A percentile compares a stretch with the other conserved stretches of the same genome.
These are phyloP conservation scores for Phytophthora colocasiae DNA, from an alignment of 352 stramenopile genomes.

Conservation along the genomic window DNA sequence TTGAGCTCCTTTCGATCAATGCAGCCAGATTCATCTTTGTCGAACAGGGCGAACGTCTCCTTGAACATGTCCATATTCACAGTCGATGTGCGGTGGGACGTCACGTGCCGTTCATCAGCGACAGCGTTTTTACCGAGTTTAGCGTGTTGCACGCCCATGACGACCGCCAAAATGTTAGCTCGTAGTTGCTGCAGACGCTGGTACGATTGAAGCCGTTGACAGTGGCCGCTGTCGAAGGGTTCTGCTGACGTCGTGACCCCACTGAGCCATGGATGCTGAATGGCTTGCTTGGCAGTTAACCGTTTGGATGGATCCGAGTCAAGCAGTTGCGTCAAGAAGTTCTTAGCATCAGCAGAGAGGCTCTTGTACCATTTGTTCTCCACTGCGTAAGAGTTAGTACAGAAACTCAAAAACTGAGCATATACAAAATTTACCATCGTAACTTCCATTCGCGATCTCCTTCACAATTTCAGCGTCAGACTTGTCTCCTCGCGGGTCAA, in stretches of 20 bases:
- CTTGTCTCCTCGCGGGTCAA: slow-evolving; percentile 73
- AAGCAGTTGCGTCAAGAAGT: slow-evolving; percentile 63
- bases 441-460: slow-evolving; percentile 59
- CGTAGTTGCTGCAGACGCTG: slow-evolving; percentile 75
- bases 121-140: slow-evolving; percentile 48
- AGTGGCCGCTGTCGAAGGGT: slow-evolving; percentile 57
- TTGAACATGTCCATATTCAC: slow-evolving; percentile 88
- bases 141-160: slow-evolving; percentile 70
- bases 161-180: slow-evolving; percentile 78
- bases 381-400: slow-evolving; percentile 35
- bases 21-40: slow-evolving; percentile 78
- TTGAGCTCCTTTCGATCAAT: slow-evolving; percentile 73
- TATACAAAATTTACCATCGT: slow-evolving; percentile 53
- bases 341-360: slow-evolving; percentile 66
- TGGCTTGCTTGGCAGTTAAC: slow-evolving; percentile 60
- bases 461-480: slow-evolving; percentile 79
- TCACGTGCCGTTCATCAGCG: slow-evolving; percentile 20
- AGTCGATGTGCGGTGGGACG: slow-evolving; percentile 48
- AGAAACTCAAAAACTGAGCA: not conserved
- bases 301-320: slow-evolving; percentile 56
- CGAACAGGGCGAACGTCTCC: slow-evolving; percentile 76
- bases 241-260: slow-evolving; percentile 49
- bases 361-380: slow-evolving; percentile 73
- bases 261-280: slow-evolving; percentile 71
- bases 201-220: slow-evolving; percentile 63